Conservation (phyloP, 306 rosid species). For the Cotoneaster glaucophyllus region DNA sequence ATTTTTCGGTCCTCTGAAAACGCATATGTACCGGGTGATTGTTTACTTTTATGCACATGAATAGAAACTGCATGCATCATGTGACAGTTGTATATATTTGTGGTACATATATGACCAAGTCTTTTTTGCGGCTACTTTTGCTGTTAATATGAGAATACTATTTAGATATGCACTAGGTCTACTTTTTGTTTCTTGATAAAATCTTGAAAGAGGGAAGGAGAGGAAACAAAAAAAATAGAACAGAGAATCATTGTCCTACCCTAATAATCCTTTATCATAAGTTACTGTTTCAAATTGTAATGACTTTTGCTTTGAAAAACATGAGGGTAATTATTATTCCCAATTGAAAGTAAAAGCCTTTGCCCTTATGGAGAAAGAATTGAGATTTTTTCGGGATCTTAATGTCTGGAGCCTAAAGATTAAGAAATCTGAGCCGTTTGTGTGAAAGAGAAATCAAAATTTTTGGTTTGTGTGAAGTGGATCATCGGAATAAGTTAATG, state of each 20-base stretch:
- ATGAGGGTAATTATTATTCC: background rate
- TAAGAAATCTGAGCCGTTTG: too few relatives aligned
- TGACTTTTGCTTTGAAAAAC: background rate
- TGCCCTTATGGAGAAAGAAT: too few relatives aligned
- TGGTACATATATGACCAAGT: background rate
- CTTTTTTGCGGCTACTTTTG: background rate
- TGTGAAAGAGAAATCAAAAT: too few relatives aligned
- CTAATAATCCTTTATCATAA: background rate
- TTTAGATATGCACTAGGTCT: background rate
- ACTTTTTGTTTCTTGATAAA: background rate
- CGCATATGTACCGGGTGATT: background rate
- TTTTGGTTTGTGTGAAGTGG: too few relatives aligned
- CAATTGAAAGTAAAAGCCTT: background rate
- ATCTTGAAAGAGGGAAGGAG: too few relatives aligned
- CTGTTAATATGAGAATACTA: background rate
- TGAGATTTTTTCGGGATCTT: too few relatives aligned
- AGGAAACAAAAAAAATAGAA: too few relatives aligned
- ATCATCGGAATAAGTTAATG: accelerated
- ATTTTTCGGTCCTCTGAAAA: too few relatives aligned
- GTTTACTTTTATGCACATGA: too few relatives aligned
- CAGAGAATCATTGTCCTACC: too few relatives aligned
- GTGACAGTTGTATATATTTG: background rate
- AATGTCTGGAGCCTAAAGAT: too few relatives aligned
- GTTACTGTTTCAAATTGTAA: background rate
- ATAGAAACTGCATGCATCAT: background rate